A percentile compares a stretch with the other conserved stretches of the same genome.
Evolutionary conservation across 768 basidiomycete genomes (phyloP).

Genomic region (Leccinum imitatum): DNA sequence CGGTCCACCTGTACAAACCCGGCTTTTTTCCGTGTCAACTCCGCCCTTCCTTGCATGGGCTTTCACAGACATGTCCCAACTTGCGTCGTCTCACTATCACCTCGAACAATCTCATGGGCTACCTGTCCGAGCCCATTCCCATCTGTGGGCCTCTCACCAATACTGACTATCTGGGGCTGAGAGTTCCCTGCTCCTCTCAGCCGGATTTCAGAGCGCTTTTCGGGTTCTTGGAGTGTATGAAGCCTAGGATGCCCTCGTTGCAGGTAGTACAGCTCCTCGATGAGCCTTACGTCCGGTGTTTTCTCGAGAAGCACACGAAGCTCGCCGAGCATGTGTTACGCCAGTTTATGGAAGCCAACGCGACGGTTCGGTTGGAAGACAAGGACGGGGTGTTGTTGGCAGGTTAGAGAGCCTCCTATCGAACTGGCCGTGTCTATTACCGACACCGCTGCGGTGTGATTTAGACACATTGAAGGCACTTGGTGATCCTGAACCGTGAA

Average conservation of each 20-base stretch:
- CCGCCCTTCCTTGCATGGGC: no score
- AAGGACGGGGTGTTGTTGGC: conserved; percentile 16
- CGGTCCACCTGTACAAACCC: no score
- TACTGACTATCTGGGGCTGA: not conserved
- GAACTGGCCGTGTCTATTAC: not conserved
- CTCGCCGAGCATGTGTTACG: conserved; percentile 11
- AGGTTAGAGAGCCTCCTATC: conserved; percentile 14
- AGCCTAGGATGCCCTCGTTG: conserved; percentile 16
- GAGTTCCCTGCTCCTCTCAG: not conserved
- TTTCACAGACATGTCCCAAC: not conserved
- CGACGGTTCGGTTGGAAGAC: conserved; percentile 26
- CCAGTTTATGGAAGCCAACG: conserved; percentile 1
- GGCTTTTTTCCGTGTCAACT: no score
- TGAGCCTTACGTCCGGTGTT: conserved; percentile 12
- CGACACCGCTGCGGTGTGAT: not conserved
- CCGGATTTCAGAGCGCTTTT: conserved; percentile 12
- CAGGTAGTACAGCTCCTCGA: conserved; percentile 23
- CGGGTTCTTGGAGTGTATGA: conserved; percentile 10
- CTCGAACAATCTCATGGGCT: not conserved
- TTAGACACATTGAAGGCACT: conserved; percentile 17
- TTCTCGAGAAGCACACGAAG: conserved; percentile 20
- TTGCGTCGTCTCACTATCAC: not conserved
- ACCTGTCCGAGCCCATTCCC: not conserved
- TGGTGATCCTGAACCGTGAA: not conserved
- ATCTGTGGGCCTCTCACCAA: not conserved